Percentiles rank a stretch among this genome's conserved stretches.
These are phyloP conservation scores for Rosa chinensis DNA, from an alignment of 306 rosid species.

Conservation along the genomic window DNA sequence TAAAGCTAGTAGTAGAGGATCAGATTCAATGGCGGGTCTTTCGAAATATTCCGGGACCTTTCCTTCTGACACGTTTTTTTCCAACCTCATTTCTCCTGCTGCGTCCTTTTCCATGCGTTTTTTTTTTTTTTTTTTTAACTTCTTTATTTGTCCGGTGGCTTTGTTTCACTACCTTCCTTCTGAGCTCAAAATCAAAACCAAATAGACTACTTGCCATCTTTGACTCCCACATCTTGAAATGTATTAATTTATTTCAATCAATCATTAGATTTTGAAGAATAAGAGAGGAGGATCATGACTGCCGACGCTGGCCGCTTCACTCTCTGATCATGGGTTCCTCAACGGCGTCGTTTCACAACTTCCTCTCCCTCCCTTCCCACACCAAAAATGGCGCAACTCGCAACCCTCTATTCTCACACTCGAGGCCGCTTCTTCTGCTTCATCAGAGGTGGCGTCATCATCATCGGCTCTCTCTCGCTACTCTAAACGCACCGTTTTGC, in stretches of 20 bases:
- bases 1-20: no score
- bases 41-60: no score
- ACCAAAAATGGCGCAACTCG: constrained; percentile 5
- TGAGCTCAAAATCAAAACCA: not conserved
- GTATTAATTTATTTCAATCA: not conserved
- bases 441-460: not conserved
- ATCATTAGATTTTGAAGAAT: no score
- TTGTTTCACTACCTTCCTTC: no score
- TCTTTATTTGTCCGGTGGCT: no score
- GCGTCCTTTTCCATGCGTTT: no score
- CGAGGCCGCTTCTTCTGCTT: constrained; percentile 5
- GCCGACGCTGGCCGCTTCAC: not conserved
- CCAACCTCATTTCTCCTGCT: no score
- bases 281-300: not conserved
- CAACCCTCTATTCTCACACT: not conserved
- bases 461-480: not conserved
- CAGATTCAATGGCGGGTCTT: no score
- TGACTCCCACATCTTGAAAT: not conserved
- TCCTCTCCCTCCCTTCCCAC: not conserved
- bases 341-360: constrained; percentile 6
- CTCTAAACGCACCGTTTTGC: constrained; percentile 17
- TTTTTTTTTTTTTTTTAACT: no score
- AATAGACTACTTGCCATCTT: not conserved
- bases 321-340: constrained; percentile 1
- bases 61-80: no score